phyloP scores from a whole-genome alignment of 495 filamentous ascomycete genomes.

The Penicillium salamii region DNA sequence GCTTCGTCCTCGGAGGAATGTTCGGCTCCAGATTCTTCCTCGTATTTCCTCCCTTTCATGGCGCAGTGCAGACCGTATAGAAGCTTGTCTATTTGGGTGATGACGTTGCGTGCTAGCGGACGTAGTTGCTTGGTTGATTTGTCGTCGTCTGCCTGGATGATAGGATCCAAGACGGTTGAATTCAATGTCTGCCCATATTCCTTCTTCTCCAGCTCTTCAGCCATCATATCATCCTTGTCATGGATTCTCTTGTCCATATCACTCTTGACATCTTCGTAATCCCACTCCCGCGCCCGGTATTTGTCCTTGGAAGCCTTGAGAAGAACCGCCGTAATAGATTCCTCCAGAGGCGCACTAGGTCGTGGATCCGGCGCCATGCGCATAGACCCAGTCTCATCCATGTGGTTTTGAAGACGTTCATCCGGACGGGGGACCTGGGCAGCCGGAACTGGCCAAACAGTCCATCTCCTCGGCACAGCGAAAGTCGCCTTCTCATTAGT shows the following conservation, averaged over 20 bases:
- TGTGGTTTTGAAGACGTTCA: constrained; percentile 39
- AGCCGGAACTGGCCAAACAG: constrained; percentile 71
- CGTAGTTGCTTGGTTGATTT: constrained; percentile 55
- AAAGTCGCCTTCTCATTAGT: constrained; percentile 19
- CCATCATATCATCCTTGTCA: not conserved
- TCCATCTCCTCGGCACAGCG: constrained; percentile 57
- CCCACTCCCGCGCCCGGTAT: constrained; percentile 45
- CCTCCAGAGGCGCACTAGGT: constrained; percentile 60
- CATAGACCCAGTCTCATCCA: constrained; percentile 46
- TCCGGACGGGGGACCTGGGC: constrained; percentile 56
- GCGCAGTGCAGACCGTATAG: constrained; percentile 65
- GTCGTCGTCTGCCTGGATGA: constrained; percentile 61
- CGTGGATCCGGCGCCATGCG: constrained; percentile 37
- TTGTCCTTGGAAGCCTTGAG: constrained; percentile 62
- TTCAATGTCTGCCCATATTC: constrained; percentile 11
- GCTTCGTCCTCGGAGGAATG: constrained; percentile 19
- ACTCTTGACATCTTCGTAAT: constrained; percentile 9
- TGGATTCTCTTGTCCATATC: not conserved
- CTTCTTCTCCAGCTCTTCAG: constrained; percentile 5
- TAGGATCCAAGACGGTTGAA: constrained; percentile 32
- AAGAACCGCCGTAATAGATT: constrained; percentile 61
- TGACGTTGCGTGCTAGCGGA: constrained; percentile 61
- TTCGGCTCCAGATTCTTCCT: constrained; percentile 23
- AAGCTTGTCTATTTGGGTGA: constrained; percentile 62
- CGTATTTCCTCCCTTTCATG: constrained; percentile 41